Conservation (phyloP, 768 basidiomycete species). For the Gautieria morchelliformis region DNA sequence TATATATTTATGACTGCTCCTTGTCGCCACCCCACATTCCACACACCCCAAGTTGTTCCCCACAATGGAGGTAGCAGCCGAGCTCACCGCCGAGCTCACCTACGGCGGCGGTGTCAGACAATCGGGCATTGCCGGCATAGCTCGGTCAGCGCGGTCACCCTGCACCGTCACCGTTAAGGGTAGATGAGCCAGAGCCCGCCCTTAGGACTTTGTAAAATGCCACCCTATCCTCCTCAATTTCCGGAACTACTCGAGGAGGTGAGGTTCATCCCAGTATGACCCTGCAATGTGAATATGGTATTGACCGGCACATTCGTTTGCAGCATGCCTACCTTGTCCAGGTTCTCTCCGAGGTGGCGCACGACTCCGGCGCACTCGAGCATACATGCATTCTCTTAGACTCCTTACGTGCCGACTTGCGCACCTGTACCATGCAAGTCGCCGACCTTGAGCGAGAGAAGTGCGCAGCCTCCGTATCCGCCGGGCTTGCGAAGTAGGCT, state of each 20-base stretch:
- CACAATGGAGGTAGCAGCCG: too few relatives aligned
- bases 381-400: neutral
- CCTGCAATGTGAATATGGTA: neutral
- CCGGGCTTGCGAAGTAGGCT: neutral
- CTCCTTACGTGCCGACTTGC: neutral
- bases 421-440: neutral
- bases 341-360: neutral
- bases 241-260: neutral
- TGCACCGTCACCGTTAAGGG: too few relatives aligned
- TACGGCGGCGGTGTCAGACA: too few relatives aligned
- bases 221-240: neutral
- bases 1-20: too few relatives aligned
- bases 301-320: neutral
- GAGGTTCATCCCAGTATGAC: neutral
- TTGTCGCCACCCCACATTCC: too few relatives aligned
- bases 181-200: too few relatives aligned
- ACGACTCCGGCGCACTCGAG: neutral
- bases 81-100: too few relatives aligned
- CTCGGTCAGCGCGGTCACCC: too few relatives aligned
- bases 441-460: constrained; percentile 2
- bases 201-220: neutral
- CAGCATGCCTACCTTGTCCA: constrained; percentile 1
- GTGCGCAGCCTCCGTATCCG: neutral
- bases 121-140: too few relatives aligned
- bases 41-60: too few relatives aligned